Base-by-base conservation (phyloP, 2,329 filamentous ascomycete genomes). In the Colletotrichum limetticola region DNA sequence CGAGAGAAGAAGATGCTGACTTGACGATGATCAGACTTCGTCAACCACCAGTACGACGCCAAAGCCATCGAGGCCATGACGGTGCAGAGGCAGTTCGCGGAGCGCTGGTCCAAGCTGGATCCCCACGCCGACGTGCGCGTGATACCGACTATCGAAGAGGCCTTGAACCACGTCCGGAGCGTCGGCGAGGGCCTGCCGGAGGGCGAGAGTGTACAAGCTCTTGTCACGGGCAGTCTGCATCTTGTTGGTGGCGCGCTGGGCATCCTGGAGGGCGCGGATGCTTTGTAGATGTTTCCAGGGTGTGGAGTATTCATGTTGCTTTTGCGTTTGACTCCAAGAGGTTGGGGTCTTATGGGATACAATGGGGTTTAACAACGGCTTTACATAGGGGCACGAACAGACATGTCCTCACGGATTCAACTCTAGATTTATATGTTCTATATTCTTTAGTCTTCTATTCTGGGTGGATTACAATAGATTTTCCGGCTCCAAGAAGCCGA, bases 191-290 rank as follows among this genome's bases (percentile, higher is more conserved):
- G 72, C 14, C 67, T 80, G 4, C 71, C 60, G 16, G 77, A 83
- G 64, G 82, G 78, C 0, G 78, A 84, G 57, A 80, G 79, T 7
- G 80, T 87, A 16, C 84, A 86, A 65, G 74, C 74, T 0, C 83
- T 98, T 67, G 91, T 94, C 11, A 97, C 95, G 16, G 95, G 95
- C 2, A 97, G 94, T 80, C 83, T 97, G 78, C 93, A 97, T 85
- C 86, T 98, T 52, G 94, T 95, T 1, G 95, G 95, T 8, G 94
- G 93, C 12, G 85, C 95, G 58, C 84, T 97, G 60, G 65, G 66
- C 4, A 72, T 72, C 1, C 12, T 72, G 8, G 70, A 72, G 16
- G 68, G 71, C 4, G 68, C 68, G n/a, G 71, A 74, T 55, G 71
- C 71, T n/a, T 37, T 74, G 5, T 74, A 61, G 56, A n/a, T 28